phyloP scores from a whole-genome alignment of 2,329 filamentous ascomycete species.

The Coccinonectria pachysandricola region DNA sequence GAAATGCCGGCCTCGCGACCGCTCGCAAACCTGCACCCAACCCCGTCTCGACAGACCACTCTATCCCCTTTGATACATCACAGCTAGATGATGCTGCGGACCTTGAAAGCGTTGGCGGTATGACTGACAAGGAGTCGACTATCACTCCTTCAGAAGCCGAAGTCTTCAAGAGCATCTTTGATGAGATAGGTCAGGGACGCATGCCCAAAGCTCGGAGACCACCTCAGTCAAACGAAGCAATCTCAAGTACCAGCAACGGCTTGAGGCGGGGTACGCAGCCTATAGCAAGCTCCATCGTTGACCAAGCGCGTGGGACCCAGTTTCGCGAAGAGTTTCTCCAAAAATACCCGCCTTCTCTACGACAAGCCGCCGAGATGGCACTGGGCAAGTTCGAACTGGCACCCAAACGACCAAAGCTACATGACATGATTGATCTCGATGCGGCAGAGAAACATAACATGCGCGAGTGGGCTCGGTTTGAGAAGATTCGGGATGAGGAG shows the following conservation, averaged over 20 bases:
- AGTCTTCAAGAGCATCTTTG: conserved; percentile 50
- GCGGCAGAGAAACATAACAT: conserved; percentile 22
- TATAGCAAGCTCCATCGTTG: conserved; percentile 21
- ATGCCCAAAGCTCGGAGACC: conserved; percentile 21
- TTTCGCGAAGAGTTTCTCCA: conserved; percentile 27
- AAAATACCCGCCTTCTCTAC: conserved; percentile 30
- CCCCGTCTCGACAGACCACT: conserved; percentile 19
- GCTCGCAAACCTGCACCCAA: conserved; percentile 2
- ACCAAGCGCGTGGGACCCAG: conserved; percentile 22
- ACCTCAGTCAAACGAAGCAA: conserved; percentile 2
- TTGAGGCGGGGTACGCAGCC: no score
- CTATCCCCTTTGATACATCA: conserved; percentile 45
- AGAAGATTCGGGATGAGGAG: conserved; percentile 34
- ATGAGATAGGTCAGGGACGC: conserved; percentile 28
- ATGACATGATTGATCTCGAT: conserved; percentile 20
- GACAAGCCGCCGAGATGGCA: conserved; percentile 28
- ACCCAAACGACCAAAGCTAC: conserved; percentile 14
- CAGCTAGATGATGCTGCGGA: conserved; percentile 28
- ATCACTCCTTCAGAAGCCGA: conserved; percentile 46
- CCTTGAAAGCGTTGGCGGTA: no score
- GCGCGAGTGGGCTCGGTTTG: conserved; percentile 25
- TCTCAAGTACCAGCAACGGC: no score
- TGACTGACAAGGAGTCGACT: no score
- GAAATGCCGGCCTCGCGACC: conserved; percentile 12
- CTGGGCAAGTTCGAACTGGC: conserved; percentile 28